Base-by-base conservation (phyloP, 176 grass and related monocot genomes). In the Saccharum spontaneum region DNA sequence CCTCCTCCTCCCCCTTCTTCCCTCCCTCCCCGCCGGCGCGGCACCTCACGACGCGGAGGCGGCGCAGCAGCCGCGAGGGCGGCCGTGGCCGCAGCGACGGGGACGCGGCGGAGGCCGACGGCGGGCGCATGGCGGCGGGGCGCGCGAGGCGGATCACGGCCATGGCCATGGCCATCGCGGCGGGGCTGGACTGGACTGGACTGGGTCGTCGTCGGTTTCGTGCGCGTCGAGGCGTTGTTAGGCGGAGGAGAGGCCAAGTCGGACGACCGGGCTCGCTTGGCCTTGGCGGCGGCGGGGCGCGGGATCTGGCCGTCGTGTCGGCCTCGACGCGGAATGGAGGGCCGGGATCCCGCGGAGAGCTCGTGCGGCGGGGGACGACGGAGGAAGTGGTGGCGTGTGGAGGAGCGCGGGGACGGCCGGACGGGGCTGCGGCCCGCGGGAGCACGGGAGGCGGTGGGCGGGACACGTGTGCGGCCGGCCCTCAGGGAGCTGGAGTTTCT, bases 91-190 rank as follows among this genome's bases (percentile, higher is more conserved):
- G 28, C 10, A 57, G 20, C 0, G 20, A 64, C n/a, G n/a, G 3
- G 14, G 71, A 45, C 0, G 24, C 8, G 0, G 13, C 6, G 31
- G 8, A 5, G 10, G 33, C 10, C 8, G 33, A 41, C 18, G 33
- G 13, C 18, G 44, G 28, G 28, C 22, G 52, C 73, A 82, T 5
- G 20, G 84, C 44, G 10, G 64, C 54, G 2, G 88, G 88, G 33
- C 72, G 78, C 24, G 34, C 72, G 43, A 90, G 34, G 84, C 76
- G 84, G 88, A 86, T 78, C 73, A 86, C 67, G 79, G 88, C 79
- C 73, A 83, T 78, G n/a, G n/a, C n/a, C n/a, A n/a, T n/a, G 73
- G 88, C 45, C 79, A 78, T 90, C 20, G 55, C 61, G 26, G 48
- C 15, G 15, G 48, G 48, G 48, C 14, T 4, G 24, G 13, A 13